phyloP scores from a whole-genome alignment of 495 filamentous ascomycete species.

The Xylaria nigripes region DNA sequence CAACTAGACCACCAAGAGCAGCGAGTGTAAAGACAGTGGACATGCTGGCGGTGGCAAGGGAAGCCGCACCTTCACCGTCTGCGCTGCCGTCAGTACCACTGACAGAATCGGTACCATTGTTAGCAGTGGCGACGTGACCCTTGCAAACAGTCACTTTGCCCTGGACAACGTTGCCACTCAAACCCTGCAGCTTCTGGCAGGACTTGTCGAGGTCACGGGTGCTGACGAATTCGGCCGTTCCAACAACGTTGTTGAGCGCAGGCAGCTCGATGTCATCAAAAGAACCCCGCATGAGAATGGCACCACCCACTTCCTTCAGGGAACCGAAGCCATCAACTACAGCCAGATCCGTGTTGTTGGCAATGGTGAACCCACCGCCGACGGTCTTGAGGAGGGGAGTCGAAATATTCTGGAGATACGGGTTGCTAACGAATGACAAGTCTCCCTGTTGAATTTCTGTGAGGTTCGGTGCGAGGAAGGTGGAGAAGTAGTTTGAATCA shows the following conservation, averaged over 20 bases:
- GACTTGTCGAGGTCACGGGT: slow-evolving; percentile 51
- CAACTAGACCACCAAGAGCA: slow-evolving; percentile 31
- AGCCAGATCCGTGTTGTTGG: slow-evolving; percentile 72
- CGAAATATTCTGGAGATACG: slow-evolving; percentile 64
- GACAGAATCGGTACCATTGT: slow-evolving; percentile 30
- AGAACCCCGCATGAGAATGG: slow-evolving; percentile 80
- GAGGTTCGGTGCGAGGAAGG: slow-evolving; percentile 68
- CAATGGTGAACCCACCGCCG: slow-evolving; percentile 70
- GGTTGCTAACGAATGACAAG: slow-evolving; percentile 74
- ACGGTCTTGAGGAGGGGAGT: slow-evolving; percentile 59
- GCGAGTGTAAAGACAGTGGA: slow-evolving; percentile 32
- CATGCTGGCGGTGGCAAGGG: slow-evolving; percentile 27
- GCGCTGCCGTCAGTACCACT: slow-evolving; percentile 16
- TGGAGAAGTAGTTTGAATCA: slow-evolving; percentile 65
- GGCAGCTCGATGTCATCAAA: slow-evolving; percentile 69
- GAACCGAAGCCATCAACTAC: slow-evolving; percentile 56
- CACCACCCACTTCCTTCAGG: slow-evolving; percentile 66
- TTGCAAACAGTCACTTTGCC: slow-evolving; percentile 53
- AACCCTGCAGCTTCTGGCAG: slow-evolving; percentile 40
- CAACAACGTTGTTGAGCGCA: slow-evolving; percentile 62
- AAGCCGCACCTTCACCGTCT: slow-evolving; percentile 25
- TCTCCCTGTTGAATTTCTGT: slow-evolving; percentile 59
- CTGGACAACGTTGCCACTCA: slow-evolving; percentile 45
- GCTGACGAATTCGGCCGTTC: slow-evolving; percentile 79
- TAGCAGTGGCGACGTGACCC: slow-evolving; percentile 36